phyloP scores from a whole-genome alignment of 1,284 basidiomycete species.

The Sporisorium graminicola region DNA sequence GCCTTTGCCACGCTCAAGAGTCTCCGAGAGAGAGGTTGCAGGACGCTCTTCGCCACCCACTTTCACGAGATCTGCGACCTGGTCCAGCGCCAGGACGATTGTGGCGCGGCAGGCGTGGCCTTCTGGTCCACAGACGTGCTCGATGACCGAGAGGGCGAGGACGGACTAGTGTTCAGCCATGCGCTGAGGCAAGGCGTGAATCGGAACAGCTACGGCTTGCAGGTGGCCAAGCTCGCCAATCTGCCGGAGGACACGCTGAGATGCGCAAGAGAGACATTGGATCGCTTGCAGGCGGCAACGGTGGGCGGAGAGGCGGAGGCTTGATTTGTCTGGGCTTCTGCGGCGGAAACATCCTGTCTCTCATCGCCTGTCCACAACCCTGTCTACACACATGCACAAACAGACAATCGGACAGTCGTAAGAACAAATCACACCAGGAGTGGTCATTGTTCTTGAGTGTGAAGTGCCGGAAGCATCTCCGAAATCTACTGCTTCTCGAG shows the following conservation, averaged over 20 bases:
- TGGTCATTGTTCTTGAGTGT: not conserved
- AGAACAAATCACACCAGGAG: not conserved
- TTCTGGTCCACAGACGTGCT: conserved; percentile 89
- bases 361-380: no score
- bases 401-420: not conserved
- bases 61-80: conserved; percentile 93
- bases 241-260: conserved; percentile 74
- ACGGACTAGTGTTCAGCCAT: conserved; percentile 84
- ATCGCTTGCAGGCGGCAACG: not conserved
- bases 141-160: conserved; percentile 75
- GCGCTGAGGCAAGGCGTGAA: conserved; percentile 85
- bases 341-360: no score
- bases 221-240: conserved; percentile 88
- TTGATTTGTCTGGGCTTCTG: no score
- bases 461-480: not conserved
- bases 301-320: not conserved
- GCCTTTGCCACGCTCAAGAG: conserved; percentile 91
- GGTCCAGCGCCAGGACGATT: conserved; percentile 51
- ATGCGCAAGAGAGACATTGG: conserved; percentile 12
- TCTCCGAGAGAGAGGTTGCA: conserved; percentile 81
- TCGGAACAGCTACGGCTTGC: conserved; percentile 89
- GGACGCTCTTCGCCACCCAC: conserved; percentile 94
- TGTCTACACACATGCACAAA: not conserved
- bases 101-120: conserved; percentile 71
- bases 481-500: conserved; percentile 17